Evolutionary conservation across 306 rosid species (phyloP).

Genomic region (Abrus precatorius): DNA sequence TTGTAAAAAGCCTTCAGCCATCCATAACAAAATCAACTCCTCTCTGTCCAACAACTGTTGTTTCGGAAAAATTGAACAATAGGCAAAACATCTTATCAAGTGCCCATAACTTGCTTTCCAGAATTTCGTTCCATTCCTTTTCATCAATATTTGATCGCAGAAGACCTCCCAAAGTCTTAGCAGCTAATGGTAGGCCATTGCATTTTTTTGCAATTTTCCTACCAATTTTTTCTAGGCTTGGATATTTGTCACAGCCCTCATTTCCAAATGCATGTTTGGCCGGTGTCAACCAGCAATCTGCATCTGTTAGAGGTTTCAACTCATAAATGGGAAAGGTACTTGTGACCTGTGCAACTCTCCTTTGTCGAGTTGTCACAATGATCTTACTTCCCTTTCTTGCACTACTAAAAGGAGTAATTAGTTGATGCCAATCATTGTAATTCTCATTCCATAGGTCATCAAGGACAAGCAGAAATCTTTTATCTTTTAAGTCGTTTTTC

Average conservation of each 20-base stretch:
- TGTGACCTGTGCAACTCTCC: conserved; percentile 19
- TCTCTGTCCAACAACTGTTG: conserved; percentile 24
- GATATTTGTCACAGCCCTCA: too few relatives aligned
- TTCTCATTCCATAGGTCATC: conserved; percentile 58
- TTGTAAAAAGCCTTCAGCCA: conserved; percentile 52
- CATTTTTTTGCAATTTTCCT: too few relatives aligned
- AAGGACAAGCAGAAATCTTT: conserved; percentile 54
- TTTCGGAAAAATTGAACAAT: conserved; percentile 34
- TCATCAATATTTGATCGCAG: too few relatives aligned
- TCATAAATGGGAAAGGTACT: conserved; percentile 11
- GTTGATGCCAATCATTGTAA: conserved; percentile 51
- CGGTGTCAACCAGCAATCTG: not conserved
- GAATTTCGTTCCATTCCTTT: too few relatives aligned
- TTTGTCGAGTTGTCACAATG: conserved; percentile 22
- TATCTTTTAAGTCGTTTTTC: conserved; percentile 43
- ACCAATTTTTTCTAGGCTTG: too few relatives aligned
- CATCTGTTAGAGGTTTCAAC: not conserved
- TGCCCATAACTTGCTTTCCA: too few relatives aligned
- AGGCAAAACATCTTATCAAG: conserved; percentile 15
- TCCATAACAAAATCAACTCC: conserved; percentile 44
- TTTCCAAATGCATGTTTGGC: too few relatives aligned
- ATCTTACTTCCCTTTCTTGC: not conserved
- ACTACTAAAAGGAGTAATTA: conserved; percentile 43
- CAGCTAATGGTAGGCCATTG: too few relatives aligned
- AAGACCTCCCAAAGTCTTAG: too few relatives aligned